A percentile compares a stretch with the other conserved stretches of the same genome.
These are phyloP conservation scores for Paramecium sonneborni DNA, from an alignment of 73 alveolate species.

Conservation along the genomic window DNA sequence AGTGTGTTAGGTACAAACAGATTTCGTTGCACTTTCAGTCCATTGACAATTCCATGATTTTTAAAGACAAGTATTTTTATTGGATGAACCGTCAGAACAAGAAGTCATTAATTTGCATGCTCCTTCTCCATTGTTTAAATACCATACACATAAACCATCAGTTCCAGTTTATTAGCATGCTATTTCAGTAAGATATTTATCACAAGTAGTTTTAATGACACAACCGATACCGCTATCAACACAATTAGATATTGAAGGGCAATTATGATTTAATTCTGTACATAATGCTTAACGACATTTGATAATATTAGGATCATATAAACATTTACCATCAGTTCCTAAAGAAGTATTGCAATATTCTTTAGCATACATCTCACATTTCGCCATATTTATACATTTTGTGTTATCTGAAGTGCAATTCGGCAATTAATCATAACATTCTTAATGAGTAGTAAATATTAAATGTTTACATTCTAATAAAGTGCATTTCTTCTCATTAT, in stretches of 20 bases:
- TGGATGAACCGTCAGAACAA: background rate
- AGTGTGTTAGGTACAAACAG: background rate
- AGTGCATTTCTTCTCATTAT: background rate
- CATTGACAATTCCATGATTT: slow-evolving; percentile 10
- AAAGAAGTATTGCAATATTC: background rate
- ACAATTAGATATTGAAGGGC: background rate
- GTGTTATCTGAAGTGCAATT: slow-evolving; percentile 16
- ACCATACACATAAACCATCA: slow-evolving; percentile 45
- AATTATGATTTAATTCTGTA: background rate
- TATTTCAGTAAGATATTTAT: background rate
- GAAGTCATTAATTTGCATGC: slow-evolving; percentile 10
- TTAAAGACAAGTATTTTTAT: background rate
- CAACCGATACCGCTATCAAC: slow-evolving; percentile 13
- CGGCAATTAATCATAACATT: background rate
- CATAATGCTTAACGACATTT: background rate
- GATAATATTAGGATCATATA: background rate
- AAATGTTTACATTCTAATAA: background rate
- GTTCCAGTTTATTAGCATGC: slow-evolving; percentile 11
- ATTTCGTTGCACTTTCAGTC: background rate
- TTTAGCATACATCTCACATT: background rate
- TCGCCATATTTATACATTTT: background rate
- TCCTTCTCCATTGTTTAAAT: slow-evolving; percentile 31
- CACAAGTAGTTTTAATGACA: slow-evolving; percentile 9
- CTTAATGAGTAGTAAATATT: background rate
- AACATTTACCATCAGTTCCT: slow-evolving; percentile 34